Conservation (phyloP, 1,284 basidiomycete genomes). For the Boletus sp. region DNA sequence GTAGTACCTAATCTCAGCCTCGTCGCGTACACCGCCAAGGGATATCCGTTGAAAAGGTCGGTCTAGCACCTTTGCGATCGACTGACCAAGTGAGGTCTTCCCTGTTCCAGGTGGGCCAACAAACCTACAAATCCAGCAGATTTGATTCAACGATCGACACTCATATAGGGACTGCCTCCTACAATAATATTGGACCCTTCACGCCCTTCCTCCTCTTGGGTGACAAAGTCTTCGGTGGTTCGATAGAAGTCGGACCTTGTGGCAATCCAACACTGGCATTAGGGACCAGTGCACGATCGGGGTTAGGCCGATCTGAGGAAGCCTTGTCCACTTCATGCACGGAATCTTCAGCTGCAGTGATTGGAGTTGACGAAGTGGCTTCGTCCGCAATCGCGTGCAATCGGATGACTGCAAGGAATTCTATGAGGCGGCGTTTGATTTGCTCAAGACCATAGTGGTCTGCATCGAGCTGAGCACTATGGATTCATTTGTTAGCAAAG, state of each 20-base stretch:
- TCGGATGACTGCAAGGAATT: conserved; percentile 85
- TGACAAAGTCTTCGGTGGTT: conserved; percentile 7
- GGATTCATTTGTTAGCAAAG: conserved; percentile 5
- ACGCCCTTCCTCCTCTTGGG: conserved; percentile 37
- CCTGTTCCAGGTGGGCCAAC: conserved; percentile 83
- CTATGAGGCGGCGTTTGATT: conserved; percentile 86
- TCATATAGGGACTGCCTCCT: conserved; percentile 27
- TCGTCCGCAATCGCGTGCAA: conserved; percentile 59
- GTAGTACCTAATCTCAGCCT: conserved; percentile 72
- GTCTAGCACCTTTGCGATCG: conserved; percentile 77
- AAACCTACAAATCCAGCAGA: conserved; percentile 42
- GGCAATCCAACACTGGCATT: conserved; percentile 2
- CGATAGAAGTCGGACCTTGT: conserved; percentile 7
- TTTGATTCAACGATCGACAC: background rate
- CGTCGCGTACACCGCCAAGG: conserved; percentile 88
- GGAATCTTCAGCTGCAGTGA: conserved; percentile 1
- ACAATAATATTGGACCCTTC: conserved; percentile 82
- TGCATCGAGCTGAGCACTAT: conserved; percentile 68
- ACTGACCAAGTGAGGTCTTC: conserved; percentile 84
- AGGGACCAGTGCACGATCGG: conserved; percentile 22
- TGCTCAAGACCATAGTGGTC: conserved; percentile 90
- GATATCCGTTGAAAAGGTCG: conserved; percentile 90
- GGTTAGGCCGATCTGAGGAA: conserved; percentile 15
- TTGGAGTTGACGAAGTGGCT: conserved; percentile 1
- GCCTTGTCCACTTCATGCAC: conserved; percentile 6